These are phyloP conservation scores for Hirsutella rhossiliensis DNA, from an alignment of 2,329 filamentous ascomycete species.

Conservation along the genomic window DNA sequence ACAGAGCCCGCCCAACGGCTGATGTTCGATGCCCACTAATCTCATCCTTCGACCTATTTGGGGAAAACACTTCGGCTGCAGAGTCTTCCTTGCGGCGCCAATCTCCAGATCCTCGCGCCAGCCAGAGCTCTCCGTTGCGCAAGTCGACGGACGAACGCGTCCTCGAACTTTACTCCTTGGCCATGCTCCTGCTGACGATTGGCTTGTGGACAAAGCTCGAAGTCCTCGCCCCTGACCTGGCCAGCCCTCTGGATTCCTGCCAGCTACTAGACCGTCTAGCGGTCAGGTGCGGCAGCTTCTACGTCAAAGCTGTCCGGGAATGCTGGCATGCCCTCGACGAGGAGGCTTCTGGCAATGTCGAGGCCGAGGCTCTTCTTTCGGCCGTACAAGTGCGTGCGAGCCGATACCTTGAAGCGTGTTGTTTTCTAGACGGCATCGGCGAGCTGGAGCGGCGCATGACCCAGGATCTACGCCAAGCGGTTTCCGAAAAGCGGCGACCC, in stretches of 20 bases:
- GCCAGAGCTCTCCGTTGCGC: constrained; percentile 32
- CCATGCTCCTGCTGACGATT: constrained; percentile 61
- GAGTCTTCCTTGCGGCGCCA: constrained; percentile 37
- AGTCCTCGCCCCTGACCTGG: constrained; percentile 30
- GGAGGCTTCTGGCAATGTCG: constrained; percentile 33
- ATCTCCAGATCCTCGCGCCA: constrained; percentile 46
- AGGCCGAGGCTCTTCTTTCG: constrained; percentile 38
- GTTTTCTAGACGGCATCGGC: constrained; percentile 45
- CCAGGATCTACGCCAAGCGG: constrained; percentile 28
- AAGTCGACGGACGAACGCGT: constrained; percentile 43
- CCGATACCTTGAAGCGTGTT: constrained; percentile 48
- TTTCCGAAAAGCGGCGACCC: constrained; percentile 2
- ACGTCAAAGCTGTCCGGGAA: constrained; percentile 61
- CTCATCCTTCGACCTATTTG: constrained; percentile 64
- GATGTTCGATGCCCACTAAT: constrained; percentile 59
- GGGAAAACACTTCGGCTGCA: constrained; percentile 12
- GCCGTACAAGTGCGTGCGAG: constrained; percentile 42
- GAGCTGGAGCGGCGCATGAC: constrained; percentile 41
- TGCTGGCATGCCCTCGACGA: constrained; percentile 62
- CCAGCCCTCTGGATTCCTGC: constrained; percentile 41
- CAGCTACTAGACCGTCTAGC: constrained; percentile 51
- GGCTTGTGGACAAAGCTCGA: constrained; percentile 63
- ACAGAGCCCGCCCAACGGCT: constrained; percentile 31
- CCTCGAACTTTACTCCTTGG: constrained; percentile 61
- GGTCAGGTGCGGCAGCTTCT: constrained; percentile 59